phyloP scores from a whole-genome alignment of 2,329 filamentous ascomycete genomes.

The Zarea fungicola region DNA sequence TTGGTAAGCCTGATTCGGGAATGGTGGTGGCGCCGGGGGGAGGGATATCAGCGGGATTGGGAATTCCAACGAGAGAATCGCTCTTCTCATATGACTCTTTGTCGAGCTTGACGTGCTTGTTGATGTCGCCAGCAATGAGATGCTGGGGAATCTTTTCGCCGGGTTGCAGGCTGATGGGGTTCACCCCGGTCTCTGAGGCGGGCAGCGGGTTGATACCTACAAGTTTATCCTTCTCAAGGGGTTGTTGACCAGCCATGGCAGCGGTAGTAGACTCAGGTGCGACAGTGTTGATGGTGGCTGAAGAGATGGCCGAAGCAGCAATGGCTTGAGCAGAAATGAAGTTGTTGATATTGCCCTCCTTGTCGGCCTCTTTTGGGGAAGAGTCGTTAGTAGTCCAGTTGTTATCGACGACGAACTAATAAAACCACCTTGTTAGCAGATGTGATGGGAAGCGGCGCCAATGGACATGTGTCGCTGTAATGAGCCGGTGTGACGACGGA shows the following conservation, averaged over 20 bases:
- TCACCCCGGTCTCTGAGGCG: constrained; percentile 59
- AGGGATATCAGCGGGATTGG: constrained; percentile 41
- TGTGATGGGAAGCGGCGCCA: neutral
- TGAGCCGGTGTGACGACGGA: neutral
- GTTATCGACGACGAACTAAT: constrained; percentile 90
- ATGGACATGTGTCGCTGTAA: too few relatives aligned
- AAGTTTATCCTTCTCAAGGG: constrained; percentile 50
- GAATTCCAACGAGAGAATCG: constrained; percentile 53
- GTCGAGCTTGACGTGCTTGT: constrained; percentile 70
- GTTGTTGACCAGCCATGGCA: constrained; percentile 53
- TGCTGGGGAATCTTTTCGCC: constrained; percentile 76
- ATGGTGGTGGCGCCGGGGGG: constrained; percentile 44
- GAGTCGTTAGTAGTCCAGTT: constrained; percentile 80
- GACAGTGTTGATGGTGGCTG: constrained; percentile 57
- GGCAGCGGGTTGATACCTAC: constrained; percentile 59
- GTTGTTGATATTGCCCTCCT: constrained; percentile 86
- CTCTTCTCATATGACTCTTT: constrained; percentile 82
- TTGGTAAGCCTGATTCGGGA: constrained; percentile 76
- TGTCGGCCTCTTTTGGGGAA: constrained; percentile 77
- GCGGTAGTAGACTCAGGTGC: constrained; percentile 68
- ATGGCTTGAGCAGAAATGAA: constrained; percentile 74
- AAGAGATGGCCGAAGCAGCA: constrained; percentile 38
- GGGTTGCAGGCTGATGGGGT: constrained; percentile 73
- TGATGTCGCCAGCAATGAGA: constrained; percentile 61
- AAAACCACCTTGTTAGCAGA: too few relatives aligned